Base-by-base conservation (phyloP, 2,329 filamentous ascomycete species). In the Ophiostoma novo-ulmi region DNA sequence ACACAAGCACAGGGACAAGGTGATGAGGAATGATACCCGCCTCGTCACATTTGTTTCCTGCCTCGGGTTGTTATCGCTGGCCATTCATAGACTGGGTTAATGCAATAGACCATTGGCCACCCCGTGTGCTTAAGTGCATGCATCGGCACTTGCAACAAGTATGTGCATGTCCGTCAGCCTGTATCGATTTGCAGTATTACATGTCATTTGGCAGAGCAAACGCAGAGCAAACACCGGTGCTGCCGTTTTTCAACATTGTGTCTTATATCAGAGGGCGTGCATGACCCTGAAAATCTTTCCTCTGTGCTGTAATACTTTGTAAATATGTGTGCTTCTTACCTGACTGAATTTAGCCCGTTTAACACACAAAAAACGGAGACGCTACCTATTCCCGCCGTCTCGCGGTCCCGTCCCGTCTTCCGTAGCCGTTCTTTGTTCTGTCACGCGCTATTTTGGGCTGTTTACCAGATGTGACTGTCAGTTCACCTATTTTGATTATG, bases 381-480 rank as follows among this genome's bases (percentile, higher is more conserved):
- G 63, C 63, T 65, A 65, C 38, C 26, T 55, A n/a, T 26, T 35
- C 58, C 58, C 36, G 61, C 61, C 35, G 61, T 39, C 63, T 65
- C 61, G 63, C 63, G 63, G 63, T 36, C 63, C 63, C 35, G 63
- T 65, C 63, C 63, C 63, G 63, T 65, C 63, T 39, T 65, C 63
- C 63, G 63, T 11, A n/a, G 35, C 63, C 63, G 36, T 10, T 65
- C 63, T 39, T 65, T 65, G 36, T 65, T 39, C 26, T 63, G 63
- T 39, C 61, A 65, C 10, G 20, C 63, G 63, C 63, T 65, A 65
- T 22, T 22, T 22, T 26, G 58, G 14, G 44, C 41, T 17, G 44
- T 26, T 26, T 26, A 26, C 26, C 26, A 26, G 26, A 26, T 26
- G 26, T 26, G 26, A 26, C 26, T 26, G 26, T 26, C 2, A 26